Conservation (phyloP, 495 filamentous ascomycete species). For the Annulohypoxylon maeteangense region DNA sequence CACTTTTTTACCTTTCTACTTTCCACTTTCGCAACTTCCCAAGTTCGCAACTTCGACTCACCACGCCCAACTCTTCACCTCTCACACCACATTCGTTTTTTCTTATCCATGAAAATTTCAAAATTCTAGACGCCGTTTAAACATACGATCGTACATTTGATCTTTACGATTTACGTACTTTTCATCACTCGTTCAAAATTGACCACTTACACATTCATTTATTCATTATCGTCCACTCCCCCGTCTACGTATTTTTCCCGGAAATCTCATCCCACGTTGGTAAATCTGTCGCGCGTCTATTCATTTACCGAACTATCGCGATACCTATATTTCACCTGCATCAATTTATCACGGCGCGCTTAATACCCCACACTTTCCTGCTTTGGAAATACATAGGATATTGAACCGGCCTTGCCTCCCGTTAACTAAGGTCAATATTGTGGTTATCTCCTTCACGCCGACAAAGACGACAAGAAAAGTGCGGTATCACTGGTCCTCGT, state of each 20-base stretch:
- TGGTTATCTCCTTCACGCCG: constrained; percentile 3
- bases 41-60: neutral
- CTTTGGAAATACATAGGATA: constrained; percentile 23
- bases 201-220: constrained; percentile 6
- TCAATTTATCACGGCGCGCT: constrained; percentile 34
- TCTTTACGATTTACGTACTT: neutral
- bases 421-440: constrained; percentile 18
- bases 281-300: constrained; percentile 18
- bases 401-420: constrained; percentile 22
- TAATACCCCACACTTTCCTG: constrained; percentile 32
- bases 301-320: constrained; percentile 31
- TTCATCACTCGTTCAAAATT: neutral
- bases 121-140: neutral
- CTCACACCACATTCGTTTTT: constrained; percentile 1
- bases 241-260: constrained; percentile 24
- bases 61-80: neutral
- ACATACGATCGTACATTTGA: neutral
- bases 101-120: neutral
- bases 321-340: constrained; percentile 18
- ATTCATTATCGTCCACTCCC: constrained; percentile 1
- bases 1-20: neutral
- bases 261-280: constrained; percentile 21
- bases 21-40: neutral
- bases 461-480: constrained; percentile 29
- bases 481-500: neutral